These are phyloP conservation scores for Fusarium coicis DNA, from an alignment of 2,329 filamentous ascomycete genomes.

Conservation along the genomic window DNA sequence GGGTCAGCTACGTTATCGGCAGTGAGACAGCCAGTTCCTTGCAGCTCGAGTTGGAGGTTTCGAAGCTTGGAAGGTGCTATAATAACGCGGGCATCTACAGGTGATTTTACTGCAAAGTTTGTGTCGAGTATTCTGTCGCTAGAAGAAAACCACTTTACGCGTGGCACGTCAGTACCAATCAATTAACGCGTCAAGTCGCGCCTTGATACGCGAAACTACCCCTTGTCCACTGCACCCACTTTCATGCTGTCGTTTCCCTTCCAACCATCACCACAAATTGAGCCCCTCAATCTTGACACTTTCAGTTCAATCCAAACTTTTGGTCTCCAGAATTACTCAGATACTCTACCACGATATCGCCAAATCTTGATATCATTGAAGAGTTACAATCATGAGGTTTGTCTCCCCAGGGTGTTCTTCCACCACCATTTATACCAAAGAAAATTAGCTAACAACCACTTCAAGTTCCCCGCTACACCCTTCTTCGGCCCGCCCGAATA, in stretches of 20 bases:
- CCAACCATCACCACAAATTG: conserved; percentile 31
- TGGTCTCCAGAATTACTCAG: not conserved
- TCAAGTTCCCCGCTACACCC: conserved; percentile 85
- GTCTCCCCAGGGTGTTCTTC: not conserved
- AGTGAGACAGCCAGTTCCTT: not conserved
- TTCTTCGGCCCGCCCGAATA: conserved; percentile 68
- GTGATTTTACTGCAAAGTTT: rapidly evolving
- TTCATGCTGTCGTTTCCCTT: conserved; percentile 30
- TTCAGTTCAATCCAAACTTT: conserved; percentile 8
- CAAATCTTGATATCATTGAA: conserved; percentile 1
- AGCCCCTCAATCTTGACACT: conserved; percentile 38
- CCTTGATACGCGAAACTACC: conserved; percentile 42
- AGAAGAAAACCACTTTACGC: conserved; percentile 50
- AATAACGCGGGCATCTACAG: conserved; percentile 25
- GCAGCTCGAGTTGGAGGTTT: not conserved
- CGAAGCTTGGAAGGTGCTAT: conserved; percentile 2
- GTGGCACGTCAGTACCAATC: conserved; percentile 47
- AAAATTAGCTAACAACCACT: conserved; percentile 26
- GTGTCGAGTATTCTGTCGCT: not conserved
- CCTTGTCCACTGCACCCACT: conserved; percentile 33
- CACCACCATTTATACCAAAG: not conserved
- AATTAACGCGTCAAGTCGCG: conserved; percentile 58
- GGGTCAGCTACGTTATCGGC: not conserved
- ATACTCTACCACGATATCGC: conserved; percentile 15
- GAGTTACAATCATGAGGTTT: conserved; percentile 28